phyloP scores from a whole-genome alignment of 1,284 basidiomycete genomes.

The Malassezia restricta region DNA sequence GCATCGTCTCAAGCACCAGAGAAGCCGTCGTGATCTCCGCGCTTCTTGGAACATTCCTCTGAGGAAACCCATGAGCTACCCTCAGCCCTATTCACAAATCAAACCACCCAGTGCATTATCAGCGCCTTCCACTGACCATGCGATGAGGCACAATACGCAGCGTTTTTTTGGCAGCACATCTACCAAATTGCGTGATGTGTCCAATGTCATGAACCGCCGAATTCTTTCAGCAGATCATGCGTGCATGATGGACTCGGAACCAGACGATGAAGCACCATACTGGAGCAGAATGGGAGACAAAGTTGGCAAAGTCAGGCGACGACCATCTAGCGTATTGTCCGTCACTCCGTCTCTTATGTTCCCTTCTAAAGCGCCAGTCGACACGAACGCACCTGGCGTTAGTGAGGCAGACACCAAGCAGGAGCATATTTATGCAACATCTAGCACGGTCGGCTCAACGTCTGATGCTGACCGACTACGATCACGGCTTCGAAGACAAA shows the following conservation, averaged over 20 bases:
- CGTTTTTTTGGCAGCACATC: not conserved
- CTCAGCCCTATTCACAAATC: not conserved
- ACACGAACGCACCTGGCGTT: not conserved
- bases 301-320: not conserved
- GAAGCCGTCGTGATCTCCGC: not conserved
- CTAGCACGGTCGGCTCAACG: too few relatives aligned
- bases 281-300: conserved; percentile 3
- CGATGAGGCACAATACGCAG: not conserved
- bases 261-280: not conserved
- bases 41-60: not conserved
- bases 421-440: too few relatives aligned
- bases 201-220: not conserved
- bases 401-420: too few relatives aligned
- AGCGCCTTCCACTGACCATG: not conserved
- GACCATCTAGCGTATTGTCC: conserved; percentile 16
- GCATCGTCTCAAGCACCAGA: not conserved
- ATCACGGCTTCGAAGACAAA: not conserved
- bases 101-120: not conserved
- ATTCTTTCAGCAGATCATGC: not conserved
- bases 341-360: conserved; percentile 14
- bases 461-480: not conserved
- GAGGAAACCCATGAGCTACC: not conserved
- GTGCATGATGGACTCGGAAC: too few relatives aligned
- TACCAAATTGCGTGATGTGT: not conserved
- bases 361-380: not conserved